Evolutionary conservation across 306 rosid species (phyloP).

Genomic region (Cucurbita pepo): DNA sequence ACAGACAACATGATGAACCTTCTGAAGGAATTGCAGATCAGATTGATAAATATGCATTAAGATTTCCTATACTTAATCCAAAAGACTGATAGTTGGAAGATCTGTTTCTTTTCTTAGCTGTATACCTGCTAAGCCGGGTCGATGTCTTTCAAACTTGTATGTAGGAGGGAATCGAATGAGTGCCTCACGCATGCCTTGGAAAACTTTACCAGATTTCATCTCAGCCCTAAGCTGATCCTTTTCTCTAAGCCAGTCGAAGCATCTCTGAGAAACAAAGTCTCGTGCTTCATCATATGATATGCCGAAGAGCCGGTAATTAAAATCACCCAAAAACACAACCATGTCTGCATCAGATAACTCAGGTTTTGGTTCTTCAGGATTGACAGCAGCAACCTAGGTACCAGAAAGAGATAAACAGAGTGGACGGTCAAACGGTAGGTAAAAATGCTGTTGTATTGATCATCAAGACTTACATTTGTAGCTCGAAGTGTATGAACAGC

Average conservation of each 20-base stretch:
- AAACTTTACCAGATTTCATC: slow-evolving; percentile 92
- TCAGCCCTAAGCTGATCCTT: slow-evolving; percentile 97
- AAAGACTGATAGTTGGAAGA: not conserved
- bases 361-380: slow-evolving; percentile 67
- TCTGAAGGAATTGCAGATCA: not conserved
- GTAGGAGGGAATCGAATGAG: slow-evolving; percentile 90
- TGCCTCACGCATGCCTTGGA: slow-evolving; percentile 98
- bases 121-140: slow-evolving; percentile 76
- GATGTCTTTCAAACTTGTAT: slow-evolving; percentile 91
- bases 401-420: slow-evolving; percentile 4
- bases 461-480: slow-evolving; percentile 46
- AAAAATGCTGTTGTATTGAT: not conserved
- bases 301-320: slow-evolving; percentile 90
- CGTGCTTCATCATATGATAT: slow-evolving; percentile 97
- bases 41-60: not conserved
- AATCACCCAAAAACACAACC: slow-evolving; percentile 94
- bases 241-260: slow-evolving; percentile 99
- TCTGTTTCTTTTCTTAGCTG: not conserved
- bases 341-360: slow-evolving; percentile 86
- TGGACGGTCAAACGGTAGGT: slow-evolving; percentile 6
- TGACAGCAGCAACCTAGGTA: slow-evolving; percentile 41
- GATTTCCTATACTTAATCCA: not conserved
- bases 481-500: slow-evolving; percentile 46
- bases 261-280: slow-evolving; percentile 97
- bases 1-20: not conserved